Evolutionary conservation across 2,329 filamentous ascomycete species (phyloP).

Genomic region (Venturia carpophila): DNA sequence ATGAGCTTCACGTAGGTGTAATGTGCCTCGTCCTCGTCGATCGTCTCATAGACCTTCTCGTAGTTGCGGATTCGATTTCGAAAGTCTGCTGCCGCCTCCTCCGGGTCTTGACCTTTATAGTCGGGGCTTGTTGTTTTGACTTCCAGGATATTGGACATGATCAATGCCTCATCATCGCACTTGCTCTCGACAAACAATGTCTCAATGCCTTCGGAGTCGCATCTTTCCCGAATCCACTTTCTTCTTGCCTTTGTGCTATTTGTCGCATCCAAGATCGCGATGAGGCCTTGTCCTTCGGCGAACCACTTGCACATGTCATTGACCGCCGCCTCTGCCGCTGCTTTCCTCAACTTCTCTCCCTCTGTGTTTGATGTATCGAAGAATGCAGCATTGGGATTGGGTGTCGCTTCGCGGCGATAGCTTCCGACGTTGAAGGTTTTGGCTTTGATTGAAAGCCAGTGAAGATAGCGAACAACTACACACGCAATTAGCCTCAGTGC

Average conservation of each 20-base stretch:
- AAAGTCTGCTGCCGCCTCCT: conserved; percentile 84
- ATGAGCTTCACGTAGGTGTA: conserved; percentile 97
- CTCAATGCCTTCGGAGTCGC: conserved; percentile 68
- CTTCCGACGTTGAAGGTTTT: conserved; percentile 96
- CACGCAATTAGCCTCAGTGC: neutral
- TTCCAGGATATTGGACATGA: conserved; percentile 96
- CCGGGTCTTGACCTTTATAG: conserved; percentile 89
- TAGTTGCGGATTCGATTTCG: conserved; percentile 92
- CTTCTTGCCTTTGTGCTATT: conserved; percentile 89
- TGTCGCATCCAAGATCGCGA: conserved; percentile 92
- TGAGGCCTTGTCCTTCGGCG: conserved; percentile 62
- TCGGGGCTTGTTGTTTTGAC: conserved; percentile 96
- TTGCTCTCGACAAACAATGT: conserved; percentile 95
- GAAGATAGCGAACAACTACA: conserved; percentile 64
- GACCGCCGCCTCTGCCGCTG: conserved; percentile 85
- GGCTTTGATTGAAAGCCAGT: conserved; percentile 90
- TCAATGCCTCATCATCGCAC: conserved; percentile 89
- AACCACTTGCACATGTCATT: conserved; percentile 96
- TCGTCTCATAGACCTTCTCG: conserved; percentile 91
- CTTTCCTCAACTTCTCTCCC: conserved; percentile 79
- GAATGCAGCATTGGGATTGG: conserved; percentile 87
- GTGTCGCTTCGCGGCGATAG: conserved; percentile 83
- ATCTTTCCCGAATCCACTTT: conserved; percentile 81
- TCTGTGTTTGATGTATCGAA: conserved; percentile 87
- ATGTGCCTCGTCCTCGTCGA: conserved; percentile 79